Evolutionary conservation across 202 grass and related monocot genomes (phyloP).

Genomic region (Hordeum pubiflorum): DNA sequence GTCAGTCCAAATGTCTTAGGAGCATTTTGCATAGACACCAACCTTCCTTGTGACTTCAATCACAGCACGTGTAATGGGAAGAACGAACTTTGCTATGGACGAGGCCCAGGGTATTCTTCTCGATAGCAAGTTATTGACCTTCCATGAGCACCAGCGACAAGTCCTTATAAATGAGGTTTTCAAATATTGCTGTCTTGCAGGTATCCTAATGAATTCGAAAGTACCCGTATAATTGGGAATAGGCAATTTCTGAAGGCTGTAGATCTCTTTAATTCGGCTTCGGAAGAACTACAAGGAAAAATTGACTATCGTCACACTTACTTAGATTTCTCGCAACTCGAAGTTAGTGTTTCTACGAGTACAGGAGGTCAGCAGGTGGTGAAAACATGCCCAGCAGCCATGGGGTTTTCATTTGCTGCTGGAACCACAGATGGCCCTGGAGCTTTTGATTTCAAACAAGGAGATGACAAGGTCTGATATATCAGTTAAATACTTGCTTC

Average conservation of each 20-base stretch:
- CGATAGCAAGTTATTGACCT: background rate
- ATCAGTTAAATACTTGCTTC: conserved; percentile 12
- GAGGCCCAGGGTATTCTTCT: conserved; percentile 76
- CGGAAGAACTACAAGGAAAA: conserved; percentile 69
- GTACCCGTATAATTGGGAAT: conserved; percentile 80
- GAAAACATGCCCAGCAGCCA: conserved; percentile 95
- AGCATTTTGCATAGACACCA: conserved; percentile 87
- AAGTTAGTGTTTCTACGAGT: conserved; percentile 55
- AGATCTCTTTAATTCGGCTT: conserved; percentile 74
- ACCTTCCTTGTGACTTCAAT: conserved; percentile 90
- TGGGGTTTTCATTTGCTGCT: conserved; percentile 98
- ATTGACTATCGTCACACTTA: conserved; percentile 80
- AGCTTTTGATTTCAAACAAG: conserved; percentile 96
- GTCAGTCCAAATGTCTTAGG: conserved; percentile 96
- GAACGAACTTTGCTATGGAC: conserved; percentile 97
- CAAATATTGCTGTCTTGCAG: conserved; percentile 39
- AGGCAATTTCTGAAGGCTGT: conserved; percentile 80
- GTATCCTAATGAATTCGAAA: conserved; percentile 95
- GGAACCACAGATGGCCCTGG: conserved; percentile 98
- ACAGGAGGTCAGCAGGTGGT: conserved; percentile 40
- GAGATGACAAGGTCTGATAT: conserved; percentile 69
- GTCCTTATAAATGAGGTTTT: background rate
- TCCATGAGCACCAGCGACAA: conserved; percentile 3
- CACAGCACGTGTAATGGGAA: conserved; percentile 97
- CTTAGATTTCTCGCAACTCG: conserved; percentile 78